These are phyloP conservation scores for Solanum rostratum DNA, from an alignment of 257 asterid species.

Conservation along the genomic window DNA sequence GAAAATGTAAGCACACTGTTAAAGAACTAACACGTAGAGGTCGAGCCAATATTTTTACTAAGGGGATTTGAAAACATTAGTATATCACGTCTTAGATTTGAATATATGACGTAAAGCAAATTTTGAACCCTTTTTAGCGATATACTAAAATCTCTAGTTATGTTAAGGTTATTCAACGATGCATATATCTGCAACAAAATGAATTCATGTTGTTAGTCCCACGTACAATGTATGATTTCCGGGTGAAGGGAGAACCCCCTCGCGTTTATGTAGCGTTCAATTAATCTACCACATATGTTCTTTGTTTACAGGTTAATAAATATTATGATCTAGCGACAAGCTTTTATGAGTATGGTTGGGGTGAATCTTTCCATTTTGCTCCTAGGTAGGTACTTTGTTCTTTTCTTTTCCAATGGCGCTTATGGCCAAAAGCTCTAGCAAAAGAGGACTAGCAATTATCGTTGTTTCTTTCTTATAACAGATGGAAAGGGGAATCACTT, in stretches of 20 bases:
- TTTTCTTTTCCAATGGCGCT: not conserved
- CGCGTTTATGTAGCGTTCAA: too few species aligned
- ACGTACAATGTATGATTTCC: not conserved
- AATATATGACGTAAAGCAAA: not conserved
- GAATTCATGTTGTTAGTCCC: not conserved
- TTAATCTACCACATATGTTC: not conserved
- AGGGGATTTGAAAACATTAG: not conserved
- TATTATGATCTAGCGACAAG: constrained; percentile 8
- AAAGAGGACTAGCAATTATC: not conserved
- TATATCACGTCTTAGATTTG: not conserved
- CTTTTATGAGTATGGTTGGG: constrained; percentile 11
- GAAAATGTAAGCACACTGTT: not conserved
- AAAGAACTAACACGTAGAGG: not conserved
- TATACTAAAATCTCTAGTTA: not conserved
- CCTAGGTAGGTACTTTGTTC: not conserved
- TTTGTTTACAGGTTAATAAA: constrained; percentile 4
- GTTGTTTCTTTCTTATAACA: not conserved
- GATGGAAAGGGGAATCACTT: constrained; percentile 13
- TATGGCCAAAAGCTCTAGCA: not conserved
- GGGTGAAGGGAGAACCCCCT: not conserved
- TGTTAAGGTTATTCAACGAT: not conserved
- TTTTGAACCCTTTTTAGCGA: not conserved
- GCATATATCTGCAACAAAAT: not conserved
- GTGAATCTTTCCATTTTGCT: constrained; percentile 12
- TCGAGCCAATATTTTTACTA: not conserved